Base-by-base conservation (phyloP, 768 basidiomycete genomes). In the Lactifluus subvellereus region DNA sequence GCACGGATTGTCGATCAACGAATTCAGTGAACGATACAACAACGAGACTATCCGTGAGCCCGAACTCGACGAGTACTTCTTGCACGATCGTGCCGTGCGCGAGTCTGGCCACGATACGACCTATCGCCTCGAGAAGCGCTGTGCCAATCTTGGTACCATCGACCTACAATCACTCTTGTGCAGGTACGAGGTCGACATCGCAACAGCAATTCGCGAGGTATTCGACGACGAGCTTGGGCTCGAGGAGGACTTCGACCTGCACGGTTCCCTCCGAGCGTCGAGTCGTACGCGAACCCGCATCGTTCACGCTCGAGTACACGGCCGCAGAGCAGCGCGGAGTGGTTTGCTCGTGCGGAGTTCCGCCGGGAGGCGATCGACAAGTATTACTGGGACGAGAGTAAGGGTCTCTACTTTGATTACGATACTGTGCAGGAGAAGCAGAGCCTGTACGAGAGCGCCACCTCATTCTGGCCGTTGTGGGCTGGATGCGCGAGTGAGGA, bases 181-280 rank as follows among this genome's bases (percentile, higher is more conserved):
- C 84, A 99, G 98, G 80, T 98, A 98, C 69, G 96, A 99, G 74
- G 83, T 94, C 63, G 96, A 99, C 72, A 98, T 99, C 64, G 97
- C 93, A n/a, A 95, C 93, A 10, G 94, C 94, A 30, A 98, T 99
- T 71, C 84, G 88, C 61, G 94, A 97, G 72, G 87, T 97, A 63
- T 98, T 98, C 69, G 91, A 90, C 69, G 94, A 95, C 72, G 84
- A 91, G 73, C 78, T 99, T 57, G 90, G 95, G 56, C 75, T 99
- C 58, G 93, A 94, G 57, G 93, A 98, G 69, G 92, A 95, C 62
- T 99, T 98, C 73, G 79, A 84, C 2, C 79, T 53, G 84, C 91
- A 11, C 91, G 95, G 1, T 98, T 95, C 85, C 96, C 96, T 67
- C 91, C 88, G 20, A 85, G 82, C 11, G 81, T 84, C 4, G 84